Evolutionary conservation across 2,329 filamentous ascomycete species (phyloP).

Genomic region (Phyllosticta ampelicida): DNA sequence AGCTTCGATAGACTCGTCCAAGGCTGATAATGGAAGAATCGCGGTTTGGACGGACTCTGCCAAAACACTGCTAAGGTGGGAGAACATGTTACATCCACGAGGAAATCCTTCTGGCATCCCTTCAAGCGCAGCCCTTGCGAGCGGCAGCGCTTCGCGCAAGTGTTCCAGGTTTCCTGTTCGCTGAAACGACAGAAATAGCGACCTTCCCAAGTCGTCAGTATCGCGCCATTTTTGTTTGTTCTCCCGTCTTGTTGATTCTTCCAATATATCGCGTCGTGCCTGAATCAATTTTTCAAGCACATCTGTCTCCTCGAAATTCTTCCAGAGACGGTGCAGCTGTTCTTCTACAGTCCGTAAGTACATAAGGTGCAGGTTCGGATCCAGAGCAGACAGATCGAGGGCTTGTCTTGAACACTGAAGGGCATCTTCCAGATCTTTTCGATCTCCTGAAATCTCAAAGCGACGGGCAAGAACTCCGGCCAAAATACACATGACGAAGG

Average conservation of each 20-base stretch:
- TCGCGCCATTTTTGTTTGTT: neutral
- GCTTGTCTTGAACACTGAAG: constrained; percentile 1
- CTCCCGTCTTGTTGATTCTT: neutral
- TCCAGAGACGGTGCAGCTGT: neutral
- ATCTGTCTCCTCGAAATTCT: neutral
- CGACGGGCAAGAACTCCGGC: neutral
- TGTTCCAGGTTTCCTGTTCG: neutral
- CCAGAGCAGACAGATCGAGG: neutral
- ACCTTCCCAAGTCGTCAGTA: neutral
- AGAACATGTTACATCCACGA: neutral
- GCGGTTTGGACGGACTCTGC: neutral
- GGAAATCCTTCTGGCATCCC: neutral
- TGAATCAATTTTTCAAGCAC: neutral
- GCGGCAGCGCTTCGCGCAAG: neutral
- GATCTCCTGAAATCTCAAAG: neutral
- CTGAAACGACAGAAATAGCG: neutral
- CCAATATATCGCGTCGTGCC: neutral
- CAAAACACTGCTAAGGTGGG: neutral
- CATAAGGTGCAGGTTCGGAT: neutral
- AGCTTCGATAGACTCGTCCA: neutral
- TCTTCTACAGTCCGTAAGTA: neutral
- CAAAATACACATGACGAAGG: neutral
- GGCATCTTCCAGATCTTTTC: constrained; percentile 1
- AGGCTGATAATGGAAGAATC: neutral
- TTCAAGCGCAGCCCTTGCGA: neutral